Evolutionary conservation across 2,329 filamentous ascomycete genomes (phyloP).

Genomic region (Ophiostoma populinum): DNA sequence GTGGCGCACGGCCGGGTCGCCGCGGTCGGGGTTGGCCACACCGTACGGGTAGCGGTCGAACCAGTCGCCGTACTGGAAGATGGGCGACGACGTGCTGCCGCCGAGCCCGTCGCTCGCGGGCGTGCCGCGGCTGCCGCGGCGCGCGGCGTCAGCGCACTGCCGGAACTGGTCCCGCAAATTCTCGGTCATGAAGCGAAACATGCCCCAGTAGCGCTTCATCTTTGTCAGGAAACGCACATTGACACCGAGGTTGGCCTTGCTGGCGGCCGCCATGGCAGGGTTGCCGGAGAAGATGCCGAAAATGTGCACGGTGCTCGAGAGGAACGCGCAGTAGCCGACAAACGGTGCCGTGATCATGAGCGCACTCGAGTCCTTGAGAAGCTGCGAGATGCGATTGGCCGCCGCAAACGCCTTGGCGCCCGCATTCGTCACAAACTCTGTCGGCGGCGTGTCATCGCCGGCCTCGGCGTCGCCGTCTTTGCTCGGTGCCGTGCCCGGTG

Average conservation of each 20-base stretch:
- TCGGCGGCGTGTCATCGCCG: conserved; percentile 47
- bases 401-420: conserved; percentile 63
- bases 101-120: conserved; percentile 24
- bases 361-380: conserved; percentile 65
- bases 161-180: conserved; percentile 81
- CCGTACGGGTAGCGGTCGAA: conserved; percentile 90
- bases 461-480: too few species aligned
- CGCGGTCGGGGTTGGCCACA: conserved; percentile 67
- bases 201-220: conserved; percentile 97
- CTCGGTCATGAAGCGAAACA: conserved; percentile 94
- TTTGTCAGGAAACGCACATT: conserved; percentile 83
- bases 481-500: background rate
- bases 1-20: conserved; percentile 50
- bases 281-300: conserved; percentile 83
- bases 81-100: conserved; percentile 38
- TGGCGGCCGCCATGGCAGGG: conserved; percentile 51
- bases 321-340: conserved; percentile 85
- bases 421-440: conserved; percentile 59
- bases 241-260: conserved; percentile 68
- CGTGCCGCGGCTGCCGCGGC: conserved; percentile 47
- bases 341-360: conserved; percentile 80
- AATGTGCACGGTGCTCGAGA: conserved; percentile 87
- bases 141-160: conserved; percentile 64
- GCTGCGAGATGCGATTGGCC: conserved; percentile 69
- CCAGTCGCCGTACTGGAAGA: conserved; percentile 97